Conservation (phyloP, 2,329 filamentous ascomycete species). For the Cryphonectria radicalis region DNA sequence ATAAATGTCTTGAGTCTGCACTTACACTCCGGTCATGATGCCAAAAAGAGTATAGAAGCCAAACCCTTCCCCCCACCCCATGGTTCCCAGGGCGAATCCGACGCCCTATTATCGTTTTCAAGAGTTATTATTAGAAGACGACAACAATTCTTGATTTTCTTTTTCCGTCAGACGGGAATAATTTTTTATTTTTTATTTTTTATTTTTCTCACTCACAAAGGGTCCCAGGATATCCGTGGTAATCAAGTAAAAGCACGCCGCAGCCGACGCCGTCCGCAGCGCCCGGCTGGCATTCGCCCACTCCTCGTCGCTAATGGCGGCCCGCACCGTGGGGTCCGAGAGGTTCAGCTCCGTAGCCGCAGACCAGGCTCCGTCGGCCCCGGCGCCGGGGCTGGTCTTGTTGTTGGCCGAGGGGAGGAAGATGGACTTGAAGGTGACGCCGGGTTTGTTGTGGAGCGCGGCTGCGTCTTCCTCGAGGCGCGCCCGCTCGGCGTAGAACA, state of each 20-base stretch:
- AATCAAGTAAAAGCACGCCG: slow-evolving; percentile 50
- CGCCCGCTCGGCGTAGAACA: slow-evolving; percentile 27
- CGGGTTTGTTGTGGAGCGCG: slow-evolving; percentile 2
- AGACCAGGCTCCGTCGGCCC: slow-evolving; percentile 18
- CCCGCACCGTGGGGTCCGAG: slow-evolving; percentile 22
- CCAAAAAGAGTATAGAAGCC: slow-evolving; percentile 49
- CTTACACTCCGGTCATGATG: slow-evolving; percentile 38
- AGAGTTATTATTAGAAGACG: background rate
- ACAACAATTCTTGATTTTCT: too few species aligned
- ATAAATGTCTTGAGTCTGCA: slow-evolving; percentile 28
- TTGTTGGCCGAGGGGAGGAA: slow-evolving; percentile 19
- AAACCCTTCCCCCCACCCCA: slow-evolving; percentile 43
- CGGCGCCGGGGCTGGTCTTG: slow-evolving; percentile 8
- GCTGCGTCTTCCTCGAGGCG: slow-evolving; percentile 24
- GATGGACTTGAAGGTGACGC: slow-evolving; percentile 20
- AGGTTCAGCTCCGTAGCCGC: slow-evolving; percentile 26
- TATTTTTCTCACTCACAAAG: slow-evolving; percentile 30
- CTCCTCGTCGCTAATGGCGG: slow-evolving; percentile 23
- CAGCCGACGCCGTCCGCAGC: slow-evolving; percentile 48
- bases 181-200: too few species aligned
- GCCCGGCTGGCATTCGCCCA: slow-evolving; percentile 38
- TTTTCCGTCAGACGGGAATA: background rate
- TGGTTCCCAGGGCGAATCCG: slow-evolving; percentile 35
- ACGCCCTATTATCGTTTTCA: slow-evolving; percentile 34
- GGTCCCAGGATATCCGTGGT: slow-evolving; percentile 51